Base-by-base conservation (phyloP, 441 rosid genomes). In the Melastoma candidum region DNA sequence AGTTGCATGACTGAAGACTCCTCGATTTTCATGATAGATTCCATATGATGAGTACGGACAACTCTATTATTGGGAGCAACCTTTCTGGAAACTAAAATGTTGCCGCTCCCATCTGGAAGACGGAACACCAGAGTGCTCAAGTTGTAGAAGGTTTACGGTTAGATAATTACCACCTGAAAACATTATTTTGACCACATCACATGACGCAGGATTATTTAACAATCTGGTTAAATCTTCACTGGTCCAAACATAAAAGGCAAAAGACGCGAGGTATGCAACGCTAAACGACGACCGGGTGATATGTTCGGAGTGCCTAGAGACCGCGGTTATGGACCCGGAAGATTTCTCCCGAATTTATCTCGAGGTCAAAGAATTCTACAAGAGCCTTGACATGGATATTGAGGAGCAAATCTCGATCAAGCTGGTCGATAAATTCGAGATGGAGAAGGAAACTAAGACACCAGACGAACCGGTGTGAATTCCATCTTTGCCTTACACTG, bases 381-480 rank as follows among this genome's bases (percentile, higher is more conserved):
- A 54, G 47, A 17, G 12, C 2, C 26, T 54, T 11, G 26, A 10
- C 58, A 54, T 54, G 58, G 46, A 41, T 22, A 3, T 54, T 4
- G 24, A 54, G 4, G 29, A 54, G 39, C 2, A 39, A 12, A 29
- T 54, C 46, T 48, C 29, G 26, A 7, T 54, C 27, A 1, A 54
- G 6, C 8, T 54, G 48, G 32, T 44, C 12, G 58, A 44, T 13
- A n/a, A 11, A n/a, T 17, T 41, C 11, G 58, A 22, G 48, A 7
- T 54, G 48, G 24, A 8, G 6, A 48, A 41, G 46, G 9, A 47
- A 13, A 26, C 11, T 10, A 8, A 6, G 6, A n/a, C n/a, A n/a
- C n/a, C n/a, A n/a, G n/a, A n/a, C n/a, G n/a, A n/a, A n/a, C 25
- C 13, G 58, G 22, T 17, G 22, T 17, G 22, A 17, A 17, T 17